Evolutionary conservation across 2,329 filamentous ascomycete species (phyloP), one percentile per base, ranked within the genome.

Genomic region (Alternaria gansuensis): DNA sequence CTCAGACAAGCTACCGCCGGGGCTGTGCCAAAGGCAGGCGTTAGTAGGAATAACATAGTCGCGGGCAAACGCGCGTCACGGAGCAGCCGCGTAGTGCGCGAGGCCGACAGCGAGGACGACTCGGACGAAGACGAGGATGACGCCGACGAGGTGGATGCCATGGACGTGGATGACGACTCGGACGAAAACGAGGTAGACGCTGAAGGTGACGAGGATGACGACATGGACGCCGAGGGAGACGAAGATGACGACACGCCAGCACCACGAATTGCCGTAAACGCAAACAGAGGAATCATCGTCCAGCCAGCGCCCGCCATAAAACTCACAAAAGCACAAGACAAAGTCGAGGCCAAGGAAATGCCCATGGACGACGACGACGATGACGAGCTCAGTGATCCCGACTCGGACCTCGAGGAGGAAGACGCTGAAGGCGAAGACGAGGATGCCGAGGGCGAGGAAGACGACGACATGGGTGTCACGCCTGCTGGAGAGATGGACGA

Each of bases 261-360:
- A 23, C 65, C 74, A 28, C 67, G 64, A 24, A 69, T 70, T 14
- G 62, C 70, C 8, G 66, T 73, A 13, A 63, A 69, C 3, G 61
- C 56, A 51, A 70, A 62, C 14, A 66, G 68, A 53, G 61, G 50
- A 29, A 57, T 68, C 28, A 68, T 63, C 40, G 68, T 78, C 36
- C 81, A 82, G 52, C 70, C 74, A 14, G 66, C 73, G 51, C 70
- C 74, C 3, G 66, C 72, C 36, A 72, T 73, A 62, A 78, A 65
- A 48, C 62, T 72, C 52, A 70, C 66, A 3, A 75, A 72, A 44
- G 62, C 77, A 7, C 75, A 76, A 34, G 75, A 77, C 62, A 67
- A 77, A 4, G 81, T 83, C n/a, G 82, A 83, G 63, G 78, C 76
- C 36, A 83, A 82, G 62, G 82, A 85, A 59, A 74, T 84, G 70